Conservation (phyloP, 257 asterid species). For the Echites panduratus region DNA sequence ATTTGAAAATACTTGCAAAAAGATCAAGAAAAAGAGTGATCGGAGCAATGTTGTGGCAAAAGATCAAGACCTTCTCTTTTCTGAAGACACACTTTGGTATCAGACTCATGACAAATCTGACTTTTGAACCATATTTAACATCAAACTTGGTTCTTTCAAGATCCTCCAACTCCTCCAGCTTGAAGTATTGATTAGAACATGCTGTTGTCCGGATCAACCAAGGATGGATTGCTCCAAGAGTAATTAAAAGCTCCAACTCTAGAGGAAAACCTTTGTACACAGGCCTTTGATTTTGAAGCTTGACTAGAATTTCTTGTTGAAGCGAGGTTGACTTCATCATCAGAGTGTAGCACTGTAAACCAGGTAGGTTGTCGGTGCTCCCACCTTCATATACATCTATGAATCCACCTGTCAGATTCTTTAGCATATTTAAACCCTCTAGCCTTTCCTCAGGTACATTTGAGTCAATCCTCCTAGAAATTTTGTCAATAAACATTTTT, state of each 20-base stretch:
- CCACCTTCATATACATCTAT: conserved; percentile 94
- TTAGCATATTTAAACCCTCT: conserved; percentile 63
- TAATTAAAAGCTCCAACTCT: conserved; percentile 78
- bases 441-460: conserved; percentile 55
- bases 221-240: conserved; percentile 96
- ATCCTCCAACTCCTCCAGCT: conserved; percentile 49
- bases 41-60: conserved; percentile 95
- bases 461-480: conserved; percentile 73
- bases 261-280: conserved; percentile 83
- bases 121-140: conserved; percentile 77
- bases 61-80: conserved; percentile 70
- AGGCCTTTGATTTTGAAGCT: conserved; percentile 76
- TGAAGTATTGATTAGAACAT: conserved; percentile 65
- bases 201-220: conserved; percentile 85
- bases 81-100: conserved; percentile 71
- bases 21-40: conserved; percentile 74
- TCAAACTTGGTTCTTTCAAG: conserved; percentile 72
- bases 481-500: conserved; percentile 71
- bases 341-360: conserved; percentile 83
- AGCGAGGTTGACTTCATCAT: conserved; percentile 88
- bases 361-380: conserved; percentile 69
- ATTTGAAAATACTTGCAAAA: conserved; percentile 65
- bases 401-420: conserved; percentile 68
- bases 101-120: conserved; percentile 86
- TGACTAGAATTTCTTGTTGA: conserved; percentile 59